Conservation (phyloP, 345 rosid genomes). For the Aegle marmelos region DNA sequence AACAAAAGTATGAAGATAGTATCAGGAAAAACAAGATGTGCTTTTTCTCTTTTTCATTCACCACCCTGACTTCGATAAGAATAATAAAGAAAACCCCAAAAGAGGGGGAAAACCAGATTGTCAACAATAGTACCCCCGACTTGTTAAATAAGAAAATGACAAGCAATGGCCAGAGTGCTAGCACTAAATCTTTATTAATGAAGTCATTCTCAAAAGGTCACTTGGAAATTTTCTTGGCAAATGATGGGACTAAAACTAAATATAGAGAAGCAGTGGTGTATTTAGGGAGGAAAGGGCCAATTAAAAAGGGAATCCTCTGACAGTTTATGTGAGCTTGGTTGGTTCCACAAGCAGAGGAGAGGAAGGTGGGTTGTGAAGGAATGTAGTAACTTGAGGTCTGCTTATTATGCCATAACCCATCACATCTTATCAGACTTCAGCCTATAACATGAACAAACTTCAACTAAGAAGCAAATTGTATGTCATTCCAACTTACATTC, state of each 20-base stretch:
- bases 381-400: neutral
- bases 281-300: neutral
- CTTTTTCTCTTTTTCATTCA: neutral
- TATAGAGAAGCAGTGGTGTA: neutral
- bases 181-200: too few relatives aligned
- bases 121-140: neutral
- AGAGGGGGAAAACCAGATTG: neutral
- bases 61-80: neutral
- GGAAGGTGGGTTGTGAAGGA: neutral
- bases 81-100: neutral
- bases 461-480: slow-evolving; percentile 13
- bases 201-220: neutral
- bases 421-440: slow-evolving; percentile 4
- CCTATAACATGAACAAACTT: slow-evolving; percentile 1
- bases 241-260: neutral
- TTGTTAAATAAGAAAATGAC: neutral
- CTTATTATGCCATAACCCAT: neutral
- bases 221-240: neutral
- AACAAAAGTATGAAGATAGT: neutral
- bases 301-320: neutral
- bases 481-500: slow-evolving; percentile 44
- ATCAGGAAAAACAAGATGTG: neutral
- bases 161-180: neutral
- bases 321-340: neutral
- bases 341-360: neutral